These are phyloP conservation scores for Harringtonia aguacate DNA, from an alignment of 2,329 filamentous ascomycete species.

Conservation along the genomic window DNA sequence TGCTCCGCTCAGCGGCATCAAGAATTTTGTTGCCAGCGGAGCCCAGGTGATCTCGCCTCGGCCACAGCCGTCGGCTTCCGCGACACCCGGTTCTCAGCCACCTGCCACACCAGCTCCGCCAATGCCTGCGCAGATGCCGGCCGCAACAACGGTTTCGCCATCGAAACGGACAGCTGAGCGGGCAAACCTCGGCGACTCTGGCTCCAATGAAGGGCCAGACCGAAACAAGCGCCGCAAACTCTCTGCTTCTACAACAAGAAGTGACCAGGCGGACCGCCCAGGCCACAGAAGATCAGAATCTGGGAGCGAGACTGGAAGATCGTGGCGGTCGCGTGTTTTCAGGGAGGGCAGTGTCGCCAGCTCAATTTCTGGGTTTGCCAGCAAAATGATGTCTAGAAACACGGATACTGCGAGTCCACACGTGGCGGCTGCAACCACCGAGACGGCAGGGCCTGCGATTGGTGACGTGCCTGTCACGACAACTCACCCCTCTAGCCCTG, in stretches of 20 bases:
- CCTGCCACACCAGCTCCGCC: not conserved
- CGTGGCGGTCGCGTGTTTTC: slow-evolving; percentile 9
- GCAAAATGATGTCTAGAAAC: slow-evolving; percentile 6
- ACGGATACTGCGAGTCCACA: not conserved
- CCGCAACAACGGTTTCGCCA: not conserved
- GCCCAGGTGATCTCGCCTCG: slow-evolving; percentile 19
- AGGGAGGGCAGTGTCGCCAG: slow-evolving; percentile 8
- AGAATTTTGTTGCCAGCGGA: slow-evolving; percentile 19
- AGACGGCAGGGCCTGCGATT: slow-evolving; percentile 3
- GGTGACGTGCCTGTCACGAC: not conserved
- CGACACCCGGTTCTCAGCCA: not conserved
- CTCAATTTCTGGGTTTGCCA: slow-evolving; percentile 8
- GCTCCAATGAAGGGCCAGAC: not conserved
- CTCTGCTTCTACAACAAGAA: not conserved
- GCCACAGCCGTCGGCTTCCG: not conserved
- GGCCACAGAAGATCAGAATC: not conserved
- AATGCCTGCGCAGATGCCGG: not conserved
- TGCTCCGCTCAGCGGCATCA: slow-evolving; percentile 19
- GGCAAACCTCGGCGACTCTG: not conserved
- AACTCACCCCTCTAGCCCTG: not conserved
- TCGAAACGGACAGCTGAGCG: slow-evolving; percentile 1
- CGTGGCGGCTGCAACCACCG: not conserved
- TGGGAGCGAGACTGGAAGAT: slow-evolving; percentile 1
- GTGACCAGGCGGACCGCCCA: not conserved
- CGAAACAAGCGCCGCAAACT: not conserved